Evolutionary conservation across 208 protist genomes (phyloP).

Genomic region (Angomonas deanei): DNA sequence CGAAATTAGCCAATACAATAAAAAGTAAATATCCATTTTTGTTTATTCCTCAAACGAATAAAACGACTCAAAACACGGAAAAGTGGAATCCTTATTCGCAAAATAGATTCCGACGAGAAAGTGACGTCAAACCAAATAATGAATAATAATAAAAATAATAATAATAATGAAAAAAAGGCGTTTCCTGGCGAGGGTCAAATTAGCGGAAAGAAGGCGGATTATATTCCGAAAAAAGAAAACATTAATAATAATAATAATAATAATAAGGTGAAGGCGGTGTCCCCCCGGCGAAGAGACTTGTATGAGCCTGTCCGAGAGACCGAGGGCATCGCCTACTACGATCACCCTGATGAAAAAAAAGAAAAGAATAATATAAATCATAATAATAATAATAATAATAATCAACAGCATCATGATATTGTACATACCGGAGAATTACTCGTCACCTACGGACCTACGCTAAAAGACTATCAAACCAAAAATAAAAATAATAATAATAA

Average conservation of each 20-base stretch:
- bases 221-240: background rate
- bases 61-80: too few species aligned
- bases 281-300: background rate
- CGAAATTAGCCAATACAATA: too few species aligned
- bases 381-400: constrained; percentile 7
- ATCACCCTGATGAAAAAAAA: background rate
- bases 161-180: background rate
- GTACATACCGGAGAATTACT: background rate
- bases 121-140: background rate
- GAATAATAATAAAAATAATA: constrained; percentile 5
- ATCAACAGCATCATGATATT: background rate
- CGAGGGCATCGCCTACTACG: background rate
- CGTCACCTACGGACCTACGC: background rate
- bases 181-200: background rate
- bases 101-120: too few species aligned
- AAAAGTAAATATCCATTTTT: too few species aligned
- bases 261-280: background rate
- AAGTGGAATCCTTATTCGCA: too few species aligned
- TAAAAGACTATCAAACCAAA: background rate
- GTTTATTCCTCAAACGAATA: too few species aligned
- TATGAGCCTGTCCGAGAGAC: background rate
- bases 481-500: background rate
- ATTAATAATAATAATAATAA: constrained; percentile 2
- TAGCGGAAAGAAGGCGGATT: background rate
- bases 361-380: background rate